phyloP scores from a whole-genome alignment of 2,329 filamentous ascomycete genomes.

The Blastomyces parvus region DNA sequence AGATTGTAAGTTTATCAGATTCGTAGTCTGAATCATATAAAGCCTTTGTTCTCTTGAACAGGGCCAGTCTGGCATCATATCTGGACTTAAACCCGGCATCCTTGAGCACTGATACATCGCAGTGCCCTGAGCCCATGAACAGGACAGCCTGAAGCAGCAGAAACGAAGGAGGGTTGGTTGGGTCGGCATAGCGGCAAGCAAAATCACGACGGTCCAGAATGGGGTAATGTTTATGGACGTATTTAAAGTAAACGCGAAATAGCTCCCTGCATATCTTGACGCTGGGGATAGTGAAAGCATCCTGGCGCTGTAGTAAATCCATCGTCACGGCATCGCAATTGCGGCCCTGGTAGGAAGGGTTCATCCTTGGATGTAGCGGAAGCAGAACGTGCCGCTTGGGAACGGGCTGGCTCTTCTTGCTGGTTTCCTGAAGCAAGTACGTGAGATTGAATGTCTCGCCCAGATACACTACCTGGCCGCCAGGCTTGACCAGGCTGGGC shows the following conservation, averaged over 20 bases:
- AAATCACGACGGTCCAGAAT: slow-evolving; percentile 7
- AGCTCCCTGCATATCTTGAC: slow-evolving; percentile 6
- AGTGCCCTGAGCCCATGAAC: slow-evolving; percentile 7
- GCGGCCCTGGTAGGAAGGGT: slow-evolving; percentile 1
- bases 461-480: slow-evolving; percentile 6
- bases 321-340: slow-evolving; percentile 5
- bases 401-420: slow-evolving; percentile 3
- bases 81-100: slow-evolving; percentile 5
- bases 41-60: slow-evolving; percentile 7
- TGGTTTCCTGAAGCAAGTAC: slow-evolving; percentile 5
- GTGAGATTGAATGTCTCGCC: slow-evolving; percentile 7
- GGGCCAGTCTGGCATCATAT: slow-evolving; percentile 4
- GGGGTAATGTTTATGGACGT: slow-evolving; percentile 6
- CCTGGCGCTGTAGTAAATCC: slow-evolving; percentile 6
- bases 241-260: slow-evolving; percentile 7
- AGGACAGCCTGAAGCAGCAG: slow-evolving; percentile 4
- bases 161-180: slow-evolving; percentile 6
- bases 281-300: slow-evolving; percentile 4
- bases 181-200: slow-evolving; percentile 4
- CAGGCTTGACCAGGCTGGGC: slow-evolving; percentile 6
- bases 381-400: slow-evolving; percentile 1
- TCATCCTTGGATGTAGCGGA: slow-evolving; percentile 1
- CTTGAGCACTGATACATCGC: slow-evolving; percentile 6
- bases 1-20: slow-evolving; percentile 65
- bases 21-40: slow-evolving; percentile 88